A percentile compares a stretch with the other conserved stretches of the same genome.
Evolutionary conservation across 202 grass and related monocot species (phyloP).

Genomic region (Brachypodium distachyon): DNA sequence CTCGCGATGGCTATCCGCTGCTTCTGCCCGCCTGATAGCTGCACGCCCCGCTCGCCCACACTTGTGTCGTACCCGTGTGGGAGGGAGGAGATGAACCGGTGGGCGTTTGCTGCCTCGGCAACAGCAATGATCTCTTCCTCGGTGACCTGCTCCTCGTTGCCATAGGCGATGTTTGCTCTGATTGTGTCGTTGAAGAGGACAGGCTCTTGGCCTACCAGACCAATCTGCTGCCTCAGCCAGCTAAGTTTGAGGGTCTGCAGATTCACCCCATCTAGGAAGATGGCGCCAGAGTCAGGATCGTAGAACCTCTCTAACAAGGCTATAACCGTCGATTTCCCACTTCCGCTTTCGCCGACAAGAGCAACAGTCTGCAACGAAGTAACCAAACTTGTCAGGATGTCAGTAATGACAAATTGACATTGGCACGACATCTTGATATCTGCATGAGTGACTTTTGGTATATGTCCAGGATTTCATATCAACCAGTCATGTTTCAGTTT

Average conservation of each 20-base stretch:
- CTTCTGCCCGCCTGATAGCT: slow-evolving; percentile 79
- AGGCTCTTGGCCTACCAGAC: slow-evolving; percentile 62
- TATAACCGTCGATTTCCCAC: slow-evolving; percentile 70
- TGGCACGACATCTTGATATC: background rate
- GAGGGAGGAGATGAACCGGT: slow-evolving; percentile 50
- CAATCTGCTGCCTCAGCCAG: slow-evolving; percentile 62
- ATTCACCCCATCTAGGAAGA: slow-evolving; percentile 41
- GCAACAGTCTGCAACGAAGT: slow-evolving; percentile 46
- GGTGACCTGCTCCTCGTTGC: slow-evolving; percentile 30
- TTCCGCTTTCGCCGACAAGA: slow-evolving; percentile 67
- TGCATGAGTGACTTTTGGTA: background rate
- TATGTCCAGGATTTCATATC: background rate
- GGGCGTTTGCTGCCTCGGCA: slow-evolving; percentile 44
- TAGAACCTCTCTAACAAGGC: slow-evolving; percentile 72
- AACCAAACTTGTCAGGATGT: background rate
- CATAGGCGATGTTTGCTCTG: slow-evolving; percentile 55
- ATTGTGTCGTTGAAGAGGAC: slow-evolving; percentile 65
- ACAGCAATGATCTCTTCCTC: slow-evolving; percentile 60
- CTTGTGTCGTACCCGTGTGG: slow-evolving; percentile 44
- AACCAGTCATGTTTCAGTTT: background rate
- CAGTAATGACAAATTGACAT: background rate
- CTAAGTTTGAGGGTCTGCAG: slow-evolving; percentile 43
- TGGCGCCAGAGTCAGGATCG: slow-evolving; percentile 42
- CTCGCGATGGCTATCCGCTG: slow-evolving; percentile 67
- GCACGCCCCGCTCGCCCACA: too few relatives aligned